Conservation (phyloP, 139 green algal genomes). For the Spirogloea muscicola region DNA sequence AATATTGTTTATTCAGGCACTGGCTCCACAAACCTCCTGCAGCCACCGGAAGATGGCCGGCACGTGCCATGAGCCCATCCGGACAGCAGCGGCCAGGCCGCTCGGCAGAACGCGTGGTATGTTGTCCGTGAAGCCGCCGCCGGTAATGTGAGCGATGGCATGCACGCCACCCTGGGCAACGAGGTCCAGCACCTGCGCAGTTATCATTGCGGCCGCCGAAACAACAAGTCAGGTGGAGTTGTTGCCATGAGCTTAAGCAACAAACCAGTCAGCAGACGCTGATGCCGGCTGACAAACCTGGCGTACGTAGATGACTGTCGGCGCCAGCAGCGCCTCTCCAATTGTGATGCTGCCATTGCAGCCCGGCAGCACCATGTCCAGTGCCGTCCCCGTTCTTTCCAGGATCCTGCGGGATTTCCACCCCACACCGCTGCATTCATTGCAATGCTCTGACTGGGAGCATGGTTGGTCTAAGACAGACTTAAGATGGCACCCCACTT, state of each 20-base stretch:
- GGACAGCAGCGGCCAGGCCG: constrained; percentile 59
- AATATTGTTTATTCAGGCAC: too few relatives aligned
- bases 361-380: constrained; percentile 67
- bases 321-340: constrained; percentile 65
- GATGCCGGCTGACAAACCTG: background rate
- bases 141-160: constrained; percentile 94
- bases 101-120: constrained; percentile 90
- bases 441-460: background rate
- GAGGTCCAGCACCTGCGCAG: constrained; percentile 27
- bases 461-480: background rate
- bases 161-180: constrained; percentile 40
- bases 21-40: constrained; percentile 57
- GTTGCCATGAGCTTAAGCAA: background rate
- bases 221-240: background rate
- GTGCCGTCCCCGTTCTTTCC: constrained; percentile 58
- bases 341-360: constrained; percentile 42
- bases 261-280: background rate
- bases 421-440: too few relatives aligned
- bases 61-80: constrained; percentile 63
- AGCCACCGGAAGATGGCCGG: constrained; percentile 74
- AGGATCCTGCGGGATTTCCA: constrained; percentile 54
- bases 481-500: background rate
- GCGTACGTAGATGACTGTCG: constrained; percentile 67
- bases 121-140: constrained; percentile 96
- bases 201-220: constrained; percentile 13